phyloP scores from a whole-genome alignment of 1,284 basidiomycete species.

The Paramarasmius palmivorus region DNA sequence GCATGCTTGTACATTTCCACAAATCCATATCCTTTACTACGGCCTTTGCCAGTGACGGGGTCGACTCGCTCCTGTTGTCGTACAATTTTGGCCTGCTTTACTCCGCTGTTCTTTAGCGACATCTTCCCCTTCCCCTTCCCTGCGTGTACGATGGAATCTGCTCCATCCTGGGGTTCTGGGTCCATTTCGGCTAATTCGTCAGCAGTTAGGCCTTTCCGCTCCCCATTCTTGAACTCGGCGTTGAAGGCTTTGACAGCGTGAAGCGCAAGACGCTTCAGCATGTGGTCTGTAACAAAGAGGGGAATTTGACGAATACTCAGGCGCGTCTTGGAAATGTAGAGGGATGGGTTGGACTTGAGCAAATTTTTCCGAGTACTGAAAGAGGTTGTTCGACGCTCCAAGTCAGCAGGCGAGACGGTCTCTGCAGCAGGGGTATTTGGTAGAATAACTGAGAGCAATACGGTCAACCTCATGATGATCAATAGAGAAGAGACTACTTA shows the following conservation, averaged over 20 bases:
- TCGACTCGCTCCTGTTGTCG: conserved; percentile 87
- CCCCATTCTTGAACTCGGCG: conserved; percentile 71
- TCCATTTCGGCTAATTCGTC: conserved; percentile 67
- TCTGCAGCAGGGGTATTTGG: conserved; percentile 82
- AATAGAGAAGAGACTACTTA: conserved; percentile 35
- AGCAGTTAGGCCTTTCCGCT: conserved; percentile 60
- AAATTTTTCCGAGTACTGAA: conserved; percentile 82
- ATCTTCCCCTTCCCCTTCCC: conserved; percentile 31
- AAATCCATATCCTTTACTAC: conserved; percentile 95
- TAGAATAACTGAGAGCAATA: conserved; percentile 67
- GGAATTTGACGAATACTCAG: conserved; percentile 93
- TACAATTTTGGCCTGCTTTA: conserved; percentile 91
- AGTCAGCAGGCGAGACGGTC: conserved; percentile 66
- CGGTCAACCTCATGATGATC: background rate
- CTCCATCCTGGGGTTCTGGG: conserved; percentile 15
- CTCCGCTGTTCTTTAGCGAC: conserved; percentile 55
- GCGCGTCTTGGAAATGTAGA: conserved; percentile 94
- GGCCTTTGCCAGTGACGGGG: conserved; percentile 81
- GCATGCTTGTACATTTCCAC: conserved; percentile 87
- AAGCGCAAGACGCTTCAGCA: conserved; percentile 85
- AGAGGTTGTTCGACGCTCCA: conserved; percentile 81
- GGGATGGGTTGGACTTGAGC: conserved; percentile 87
- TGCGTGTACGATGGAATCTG: conserved; percentile 19
- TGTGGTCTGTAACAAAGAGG: conserved; percentile 85
- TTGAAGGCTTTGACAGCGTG: conserved; percentile 84